Evolutionary conservation across 2,329 filamentous ascomycete species (phyloP), one percentile per base, ranked within the genome.

Genomic region (Colletotrichum eleusines): DNA sequence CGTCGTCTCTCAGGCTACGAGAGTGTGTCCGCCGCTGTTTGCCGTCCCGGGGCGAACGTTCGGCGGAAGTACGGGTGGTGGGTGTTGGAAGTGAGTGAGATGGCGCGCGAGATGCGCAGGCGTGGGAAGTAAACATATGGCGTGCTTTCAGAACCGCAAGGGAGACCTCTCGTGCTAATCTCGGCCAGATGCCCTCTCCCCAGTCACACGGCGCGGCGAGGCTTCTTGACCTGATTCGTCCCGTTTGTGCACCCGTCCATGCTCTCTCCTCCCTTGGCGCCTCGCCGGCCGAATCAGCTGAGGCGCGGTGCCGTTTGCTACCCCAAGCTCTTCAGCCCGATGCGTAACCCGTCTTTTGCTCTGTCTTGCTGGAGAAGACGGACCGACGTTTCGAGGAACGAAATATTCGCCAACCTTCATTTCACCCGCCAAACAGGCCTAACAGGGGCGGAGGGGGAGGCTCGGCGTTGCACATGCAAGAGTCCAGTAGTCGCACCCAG

Each of bases 141-240:
- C 23, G 35, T 31, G 38, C 20, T 50, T 44, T 38, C 18, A 46
- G 35, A 63, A 31, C 6, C 35, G 23, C 53, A 33, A 5, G 44
- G 11, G 5, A 38, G 51, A 54, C 6, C 8, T 31, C 51, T 35
- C 23, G 50, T 31, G 35, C 44, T 35, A 57, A 46, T 14, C 14
- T 12, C 28, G 11, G 51, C 28, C 2, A 55, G 33, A 23, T 12
- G 28, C 26, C 9, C 26, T n/a, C 11, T 14, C 11, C 11, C 40
- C 16, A 57, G 57, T 51, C 42, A 20, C 9, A 42, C 40, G 58
- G 65, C 26, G 23, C 40, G 11, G 50, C 16, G 18, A 54, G 58
- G 59, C 40, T 54, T n/a, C n/a, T 63, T n/a, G 16, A 44, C 59
- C 16, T 12, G 5, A 9, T 40, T 48, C 33, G 23, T 44, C 55